Evolutionary conservation across 2,329 filamentous ascomycete species (phyloP), one percentile per base, ranked within the genome.

Genomic region (Daldinia sp.): DNA sequence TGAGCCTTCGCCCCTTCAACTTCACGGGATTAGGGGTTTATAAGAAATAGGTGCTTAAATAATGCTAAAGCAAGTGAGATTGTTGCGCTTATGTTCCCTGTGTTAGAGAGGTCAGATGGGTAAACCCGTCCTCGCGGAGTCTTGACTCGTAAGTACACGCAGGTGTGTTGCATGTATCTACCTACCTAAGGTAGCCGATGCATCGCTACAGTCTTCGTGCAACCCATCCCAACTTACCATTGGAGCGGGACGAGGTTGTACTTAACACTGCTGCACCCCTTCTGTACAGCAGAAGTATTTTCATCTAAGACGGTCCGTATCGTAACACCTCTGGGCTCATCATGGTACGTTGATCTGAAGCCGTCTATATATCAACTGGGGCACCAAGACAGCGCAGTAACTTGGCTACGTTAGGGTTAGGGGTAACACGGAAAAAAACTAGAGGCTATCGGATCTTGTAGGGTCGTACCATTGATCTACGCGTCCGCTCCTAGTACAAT

Each of bases 151-250:
- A 34, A 49, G 30, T 49, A 61, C 27, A 41, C 48, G 51, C 54
- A 58, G 45, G 49, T 54, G 30, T 60, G 53, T 53, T 59, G 62
- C 59, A 67, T 60, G 50, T 39, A 67, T 63, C 62, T 47, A n/a
- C n/a, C n/a, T n/a, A n/a, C n/a, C n/a, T n/a, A n/a, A n/a, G n/a
- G n/a, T n/a, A 50, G 49, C 50, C 30, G 39, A 68, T 66, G 63
- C 65, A 63, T 58, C 66, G 65, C 30, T 63, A 68, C 30, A 50
- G 61, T 48, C 49, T 55, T 63, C 61, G 65, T 68, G 65, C 34
- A n/a, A 63, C 65, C 34, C 51, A 21, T 56, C 25, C 52, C 35
- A 37, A 29, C 29, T 50, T 41, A 34, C 55, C 41, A 68, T 68
- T 68, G 65, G 65, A 51, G 56, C 53, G 21, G 56, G 39, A 49